Conservation (phyloP, 1,284 basidiomycete species). For the Ustilago cynodontis region DNA sequence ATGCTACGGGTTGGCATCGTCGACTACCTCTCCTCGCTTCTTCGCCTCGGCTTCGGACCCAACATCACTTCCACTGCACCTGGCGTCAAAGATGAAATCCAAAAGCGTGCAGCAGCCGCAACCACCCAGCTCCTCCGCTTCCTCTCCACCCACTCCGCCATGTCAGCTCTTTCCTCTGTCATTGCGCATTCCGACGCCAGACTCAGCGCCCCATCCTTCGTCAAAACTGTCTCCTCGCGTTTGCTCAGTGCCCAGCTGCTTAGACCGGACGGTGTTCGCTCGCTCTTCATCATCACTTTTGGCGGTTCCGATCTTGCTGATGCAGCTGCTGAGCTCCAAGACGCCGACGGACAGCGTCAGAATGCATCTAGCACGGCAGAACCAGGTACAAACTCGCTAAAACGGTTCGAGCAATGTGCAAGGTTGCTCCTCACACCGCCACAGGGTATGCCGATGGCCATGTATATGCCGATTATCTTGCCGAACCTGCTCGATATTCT, state of each 20-base stretch:
- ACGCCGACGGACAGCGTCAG: constrained; percentile 22
- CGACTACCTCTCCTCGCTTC: constrained; percentile 42
- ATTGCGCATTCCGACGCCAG: constrained; percentile 32
- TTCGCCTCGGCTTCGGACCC: constrained; percentile 46
- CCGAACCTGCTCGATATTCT: constrained; percentile 52
- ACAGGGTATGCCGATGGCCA: constrained; percentile 37
- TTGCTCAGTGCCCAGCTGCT: constrained; percentile 63
- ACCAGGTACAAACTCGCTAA: constrained; percentile 40
- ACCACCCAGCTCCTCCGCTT: constrained; percentile 33
- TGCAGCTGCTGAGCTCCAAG: constrained; percentile 37
- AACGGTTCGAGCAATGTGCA: constrained; percentile 41
- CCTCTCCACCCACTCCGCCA: constrained; percentile 44
- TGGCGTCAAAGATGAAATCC: constrained; percentile 17
- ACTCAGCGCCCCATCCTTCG: constrained; percentile 44
- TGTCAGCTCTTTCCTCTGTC: constrained; percentile 48
- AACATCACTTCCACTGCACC: constrained; percentile 2
- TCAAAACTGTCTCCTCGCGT: constrained; percentile 47
- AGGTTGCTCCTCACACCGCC: constrained; percentile 55
- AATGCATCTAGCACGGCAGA: constrained; percentile 33
- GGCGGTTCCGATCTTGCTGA: constrained; percentile 43
- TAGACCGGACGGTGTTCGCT: constrained; percentile 62
- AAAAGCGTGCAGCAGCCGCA: constrained; percentile 32
- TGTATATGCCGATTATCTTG: constrained; percentile 45
- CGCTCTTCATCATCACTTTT: constrained; percentile 57
- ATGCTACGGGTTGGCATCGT: constrained; percentile 45